Evolutionary conservation across 495 filamentous ascomycete genomes (phyloP), one percentile per base, ranked within the genome.

Genomic region (Penicillium daleae): DNA sequence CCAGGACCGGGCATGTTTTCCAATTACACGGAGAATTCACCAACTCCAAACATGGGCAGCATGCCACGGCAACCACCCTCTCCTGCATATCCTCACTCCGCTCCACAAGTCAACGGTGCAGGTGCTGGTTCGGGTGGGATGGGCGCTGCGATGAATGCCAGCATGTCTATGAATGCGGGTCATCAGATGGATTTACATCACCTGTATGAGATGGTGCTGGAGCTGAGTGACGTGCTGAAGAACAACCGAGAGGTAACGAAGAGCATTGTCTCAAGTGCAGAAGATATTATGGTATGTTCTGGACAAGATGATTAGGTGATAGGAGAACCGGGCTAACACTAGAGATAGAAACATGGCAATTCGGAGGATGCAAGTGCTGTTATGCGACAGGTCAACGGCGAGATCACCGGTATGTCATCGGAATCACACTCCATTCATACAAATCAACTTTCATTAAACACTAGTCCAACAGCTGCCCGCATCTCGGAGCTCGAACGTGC

Each of bases 171-270:
- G 70, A 89, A 88, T 58, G 90, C 91, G 24, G 91, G 92, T 21
- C 91, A 94, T 68, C 90, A 94, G 77, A 90, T 91, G 78, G 92
- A 96, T 72, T 85, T 95, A 62, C 91, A 92, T 69, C 89, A 91
- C 72, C 85, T 96, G 46, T 93, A 92, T 71, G 83, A 87, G 50
- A 89, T 93, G 85, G 89, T 96, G 19, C 82, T 93, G 59, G 89
- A 94, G 71, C 78, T 96, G 65, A 91, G 88, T 61, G 85, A 88
- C 26, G 84, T 91, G 60, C 81, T 93, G 21, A 87, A 88, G 67
- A 85, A 89, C 44, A 96, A 95, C 72, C 86, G 90, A 57, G 88
- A 89, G 57, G 85, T 90, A 54, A 89, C 91, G 8, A 86, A 88
- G 62, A 86, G 85, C 42, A 89, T 96, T 57, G 88, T 94, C 13